Evolutionary conservation across 495 filamentous ascomycete species (phyloP).

Genomic region (Geopyxis carbonaria): DNA sequence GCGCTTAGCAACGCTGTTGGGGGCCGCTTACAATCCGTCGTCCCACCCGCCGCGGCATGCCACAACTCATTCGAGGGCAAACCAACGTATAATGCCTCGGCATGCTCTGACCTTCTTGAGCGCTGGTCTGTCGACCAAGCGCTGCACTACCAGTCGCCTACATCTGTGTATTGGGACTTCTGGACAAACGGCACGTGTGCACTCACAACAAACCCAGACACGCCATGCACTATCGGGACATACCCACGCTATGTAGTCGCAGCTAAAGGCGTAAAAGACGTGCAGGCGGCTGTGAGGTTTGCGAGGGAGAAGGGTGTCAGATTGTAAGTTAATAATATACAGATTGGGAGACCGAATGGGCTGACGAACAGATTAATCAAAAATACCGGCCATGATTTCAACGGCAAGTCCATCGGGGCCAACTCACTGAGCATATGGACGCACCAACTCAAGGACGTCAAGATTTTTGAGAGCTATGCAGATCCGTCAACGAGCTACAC

Average conservation of each 20-base stretch:
- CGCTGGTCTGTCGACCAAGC: background rate
- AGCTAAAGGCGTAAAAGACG: conserved; percentile 37
- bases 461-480: conserved; percentile 11
- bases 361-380: conserved; percentile 32
- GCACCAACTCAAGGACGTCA: conserved; percentile 36
- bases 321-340: conserved; percentile 28
- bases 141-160: background rate
- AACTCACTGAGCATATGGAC: conserved; percentile 45
- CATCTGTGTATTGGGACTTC: conserved; percentile 5
- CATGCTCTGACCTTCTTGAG: too few species aligned
- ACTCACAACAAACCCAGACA: background rate
- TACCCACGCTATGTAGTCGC: conserved; percentile 45
- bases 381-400: conserved; percentile 56
- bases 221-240: conserved; percentile 36
- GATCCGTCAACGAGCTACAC: conserved; percentile 1
- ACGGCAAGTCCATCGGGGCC: conserved; percentile 33
- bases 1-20: conserved; percentile 30
- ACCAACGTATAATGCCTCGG: conserved; percentile 24
- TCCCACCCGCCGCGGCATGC: conserved; percentile 39
- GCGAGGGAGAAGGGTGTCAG: conserved; percentile 40
- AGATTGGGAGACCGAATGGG: too few species aligned
- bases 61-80: conserved; percentile 25
- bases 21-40: conserved; percentile 35
- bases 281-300: conserved; percentile 44
- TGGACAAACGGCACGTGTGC: conserved; percentile 11